Conservation (phyloP, 2,329 filamentous ascomycete species). For the Aspergillus fructus region DNA sequence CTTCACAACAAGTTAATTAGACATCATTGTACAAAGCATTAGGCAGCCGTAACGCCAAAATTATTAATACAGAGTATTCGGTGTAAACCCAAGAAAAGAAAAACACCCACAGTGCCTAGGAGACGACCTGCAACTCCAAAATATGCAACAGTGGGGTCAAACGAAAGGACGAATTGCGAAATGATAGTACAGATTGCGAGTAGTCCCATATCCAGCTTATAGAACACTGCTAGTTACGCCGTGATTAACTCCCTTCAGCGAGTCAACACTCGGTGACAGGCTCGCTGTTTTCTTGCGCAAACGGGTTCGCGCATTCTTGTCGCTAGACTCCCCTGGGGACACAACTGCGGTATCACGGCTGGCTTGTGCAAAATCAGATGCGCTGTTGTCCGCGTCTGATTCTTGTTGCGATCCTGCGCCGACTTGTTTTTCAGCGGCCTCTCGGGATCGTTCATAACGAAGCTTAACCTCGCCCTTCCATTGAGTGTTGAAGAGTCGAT, state of each 20-base stretch:
- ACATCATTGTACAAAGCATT: slow-evolving; percentile 25
- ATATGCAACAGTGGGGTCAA: slow-evolving; percentile 1
- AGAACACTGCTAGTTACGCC: slow-evolving; percentile 41
- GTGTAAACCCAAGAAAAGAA: slow-evolving; percentile 16
- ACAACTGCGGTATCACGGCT: slow-evolving; percentile 19
- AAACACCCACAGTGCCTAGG: slow-evolving; percentile 19
- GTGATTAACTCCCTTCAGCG: slow-evolving; percentile 37
- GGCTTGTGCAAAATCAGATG: slow-evolving; percentile 24
- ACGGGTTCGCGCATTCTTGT: slow-evolving; percentile 28
- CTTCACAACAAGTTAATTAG: slow-evolving; percentile 19
- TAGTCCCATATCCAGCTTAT: slow-evolving; percentile 21
- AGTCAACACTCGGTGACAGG: slow-evolving; percentile 31
- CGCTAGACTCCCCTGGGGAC: slow-evolving; percentile 25
- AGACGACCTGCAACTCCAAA: slow-evolving; percentile 35
- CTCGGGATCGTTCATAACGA: slow-evolving; percentile 58
- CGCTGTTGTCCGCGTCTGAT: slow-evolving; percentile 26
- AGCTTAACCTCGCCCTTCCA: slow-evolving; percentile 69
- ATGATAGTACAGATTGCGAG: background rate
- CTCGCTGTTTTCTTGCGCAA: slow-evolving; percentile 37
- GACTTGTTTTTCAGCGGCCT: slow-evolving; percentile 57
- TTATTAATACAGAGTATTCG: slow-evolving; percentile 35
- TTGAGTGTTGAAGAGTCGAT: slow-evolving; percentile 75
- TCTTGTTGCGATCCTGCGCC: slow-evolving; percentile 44
- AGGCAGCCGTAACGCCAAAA: slow-evolving; percentile 19
- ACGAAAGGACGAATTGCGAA: background rate